Base-by-base conservation (phyloP, 2,329 filamentous ascomycete genomes). In the Claviceps africana region DNA sequence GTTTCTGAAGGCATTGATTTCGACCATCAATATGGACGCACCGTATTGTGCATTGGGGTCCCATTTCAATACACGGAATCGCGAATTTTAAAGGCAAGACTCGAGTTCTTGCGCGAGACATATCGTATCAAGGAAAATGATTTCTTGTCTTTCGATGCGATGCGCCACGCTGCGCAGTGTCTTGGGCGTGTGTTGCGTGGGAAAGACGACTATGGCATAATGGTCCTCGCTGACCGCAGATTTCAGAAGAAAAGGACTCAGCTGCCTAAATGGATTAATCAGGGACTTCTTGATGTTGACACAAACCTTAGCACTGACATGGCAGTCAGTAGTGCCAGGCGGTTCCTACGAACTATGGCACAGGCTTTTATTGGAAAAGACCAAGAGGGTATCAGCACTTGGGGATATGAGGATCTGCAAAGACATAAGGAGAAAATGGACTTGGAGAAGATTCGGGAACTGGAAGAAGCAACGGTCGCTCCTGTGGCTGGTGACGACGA, bases 41-140 rank as follows among this genome's bases (percentile, higher is more conserved):
- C 91, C 13, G 94, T 98, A 69, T 67, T 98, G 48, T 96, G 90
- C 64, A 96, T 98, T 58, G 93, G 93, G 43, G 91, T 97, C 1
- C 93, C 93, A 0, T 98, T 97, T 70, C 93, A 98, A 68, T 98
- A 98, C 71, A 98, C 94, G 2, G 93, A 98, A 66, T 97, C 90
- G 0, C 83, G 93, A 33, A 98, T 98, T 55, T 76, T 98, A 46
- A 98, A 97, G 71, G 93, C 93, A 1, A 82, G 93, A 2, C 79
- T 98, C 3, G 89, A 98, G 63, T 98, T 98, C 65, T 69, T 98
- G n/a, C 82, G 91, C 46, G 94, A 98, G 67, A 97, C 88, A 1
- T 98, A 97, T 66, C 86, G 89, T 52, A 98, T 98, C 66, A 83
- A 88, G 54, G 93, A 97, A 66, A 95, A 95, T 59, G 94, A 98